Evolutionary conservation across 140 eudicot species (phyloP), one percentile per base, ranked within the genome.

Genomic region (Senecio squalidus): DNA sequence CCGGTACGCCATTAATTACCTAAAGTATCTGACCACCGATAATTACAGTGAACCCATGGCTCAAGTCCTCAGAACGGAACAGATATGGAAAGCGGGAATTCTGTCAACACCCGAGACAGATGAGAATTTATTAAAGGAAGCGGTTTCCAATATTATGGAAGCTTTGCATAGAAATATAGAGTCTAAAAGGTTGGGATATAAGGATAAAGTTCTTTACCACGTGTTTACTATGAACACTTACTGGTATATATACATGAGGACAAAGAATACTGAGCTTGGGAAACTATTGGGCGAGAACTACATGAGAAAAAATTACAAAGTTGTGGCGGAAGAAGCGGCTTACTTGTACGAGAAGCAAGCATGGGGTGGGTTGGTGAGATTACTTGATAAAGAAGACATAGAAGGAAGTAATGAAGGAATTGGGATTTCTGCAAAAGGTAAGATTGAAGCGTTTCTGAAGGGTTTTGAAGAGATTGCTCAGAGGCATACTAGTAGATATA

Each of bases 201-300:
- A 83, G 49, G 95, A 86, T 29, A 80, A 78, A 80, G 85, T 83
- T n/a, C 59, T 86, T n/a, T 56, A 78, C 15, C 82, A 83, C 34
- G 72, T 86, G 39, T 86, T 83, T 61, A 68, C 78, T 1, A 83
- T 86, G 95, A 86, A 86, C 64, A 80, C 83, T 0, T 83, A 86
- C 6, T 86, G 95, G 95, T 86, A 83, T 64, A 86, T 86, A 24
- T 86, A 86, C 80, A 86, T 86, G 93, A 63, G 95, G 71, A 66
- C 85, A 0, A 52, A 80, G 33, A 83, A 78, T 15, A 66, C 93
- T 0, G 93, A 86, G 38, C 82, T 86, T 0, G 88, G 78, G 75
- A 83, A 72, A 60, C 62, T 86, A 31, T 13, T 86, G 64, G 93
- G 95, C 16, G 93, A 86, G 48, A 47, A 64, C 6, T 83, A 86